phyloP scores from a whole-genome alignment of 2,329 filamentous ascomycete genomes.

The Clarireedia hainanense region DNA sequence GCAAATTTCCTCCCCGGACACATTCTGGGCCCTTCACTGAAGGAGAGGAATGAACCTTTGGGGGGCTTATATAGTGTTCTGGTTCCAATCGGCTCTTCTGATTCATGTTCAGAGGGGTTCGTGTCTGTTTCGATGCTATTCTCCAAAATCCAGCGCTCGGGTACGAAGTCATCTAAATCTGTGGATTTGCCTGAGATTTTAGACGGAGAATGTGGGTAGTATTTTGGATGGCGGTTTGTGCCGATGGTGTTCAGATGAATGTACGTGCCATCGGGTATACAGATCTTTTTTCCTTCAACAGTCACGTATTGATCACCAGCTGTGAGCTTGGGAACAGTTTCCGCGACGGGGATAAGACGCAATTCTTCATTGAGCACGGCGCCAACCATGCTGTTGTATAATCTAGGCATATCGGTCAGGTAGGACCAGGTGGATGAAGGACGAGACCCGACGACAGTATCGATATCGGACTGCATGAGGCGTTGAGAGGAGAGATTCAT shows the following conservation, averaged over 20 bases:
- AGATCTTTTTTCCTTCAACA: slow-evolving; percentile 13
- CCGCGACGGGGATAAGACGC: slow-evolving; percentile 44
- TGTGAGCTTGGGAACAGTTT: slow-evolving; percentile 37
- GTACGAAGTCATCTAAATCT: slow-evolving; percentile 37
- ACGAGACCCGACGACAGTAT: slow-evolving; percentile 21
- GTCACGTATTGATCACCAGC: slow-evolving; percentile 18
- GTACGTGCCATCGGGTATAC: slow-evolving; percentile 26
- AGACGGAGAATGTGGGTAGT: slow-evolving; percentile 41
- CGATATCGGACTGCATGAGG: slow-evolving; percentile 23
- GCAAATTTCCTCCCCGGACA: slow-evolving; percentile 32
- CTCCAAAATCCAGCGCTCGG: slow-evolving; percentile 45
- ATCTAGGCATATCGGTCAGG: slow-evolving; percentile 16
- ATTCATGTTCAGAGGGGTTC: not conserved
- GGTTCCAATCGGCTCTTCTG: not conserved
- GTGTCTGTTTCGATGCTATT: not conserved
- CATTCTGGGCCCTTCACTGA: slow-evolving; percentile 31
- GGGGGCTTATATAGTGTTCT: slow-evolving; percentile 20
- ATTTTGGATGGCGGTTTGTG: slow-evolving; percentile 45
- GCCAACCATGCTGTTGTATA: slow-evolving; percentile 23
- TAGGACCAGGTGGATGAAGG: slow-evolving; percentile 16
- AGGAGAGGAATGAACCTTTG: slow-evolving; percentile 28
- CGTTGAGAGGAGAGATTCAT: slow-evolving; percentile 13
- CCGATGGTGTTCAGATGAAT: slow-evolving; percentile 39
- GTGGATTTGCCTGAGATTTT: slow-evolving; percentile 53
- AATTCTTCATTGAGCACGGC: slow-evolving; percentile 42